Conservation (phyloP, 495 filamentous ascomycete species). For the Penicillium psychrofluorescens region DNA sequence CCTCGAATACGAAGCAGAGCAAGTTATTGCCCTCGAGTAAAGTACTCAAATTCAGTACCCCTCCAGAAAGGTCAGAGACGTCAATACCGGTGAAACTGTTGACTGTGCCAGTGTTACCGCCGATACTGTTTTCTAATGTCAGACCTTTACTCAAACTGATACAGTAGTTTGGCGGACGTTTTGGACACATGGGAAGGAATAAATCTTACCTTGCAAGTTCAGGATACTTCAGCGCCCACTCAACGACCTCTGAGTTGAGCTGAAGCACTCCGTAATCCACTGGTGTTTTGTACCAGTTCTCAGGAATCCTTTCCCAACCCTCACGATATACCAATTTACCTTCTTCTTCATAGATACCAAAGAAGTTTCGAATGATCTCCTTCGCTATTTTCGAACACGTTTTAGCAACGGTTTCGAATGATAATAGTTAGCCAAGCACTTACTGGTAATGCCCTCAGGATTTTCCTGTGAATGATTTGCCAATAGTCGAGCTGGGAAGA, state of each 20-base stretch:
- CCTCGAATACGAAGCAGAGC: constrained; percentile 39
- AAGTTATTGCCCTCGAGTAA: constrained; percentile 41
- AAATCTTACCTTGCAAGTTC: constrained; percentile 26
- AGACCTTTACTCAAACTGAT: not conserved
- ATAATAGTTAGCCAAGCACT: not conserved
- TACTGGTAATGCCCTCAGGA: constrained; percentile 36
- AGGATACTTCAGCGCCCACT: constrained; percentile 26
- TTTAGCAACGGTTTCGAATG: too few species aligned
- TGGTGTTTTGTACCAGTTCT: constrained; percentile 54
- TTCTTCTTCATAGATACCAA: constrained; percentile 30
- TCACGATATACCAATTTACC: constrained; percentile 33
- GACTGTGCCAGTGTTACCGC: constrained; percentile 49
- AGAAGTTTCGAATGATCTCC: constrained; percentile 40
- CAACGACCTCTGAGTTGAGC: constrained; percentile 34
- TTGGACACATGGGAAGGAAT: too few species aligned
- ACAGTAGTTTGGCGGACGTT: not conserved
- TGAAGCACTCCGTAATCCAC: constrained; percentile 27
- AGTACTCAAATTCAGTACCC: constrained; percentile 34
- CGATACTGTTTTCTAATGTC: constrained; percentile 27
- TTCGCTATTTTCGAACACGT: constrained; percentile 11
- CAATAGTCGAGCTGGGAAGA: constrained; percentile 38
- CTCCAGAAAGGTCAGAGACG: constrained; percentile 39
- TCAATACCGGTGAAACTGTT: constrained; percentile 52
- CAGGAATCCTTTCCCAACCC: constrained; percentile 48
- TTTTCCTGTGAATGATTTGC: constrained; percentile 39